Evolutionary conservation across 1,284 basidiomycete species (phyloP), one percentile per base, ranked within the genome.

Genomic region (Heterobasidion parviporum): DNA sequence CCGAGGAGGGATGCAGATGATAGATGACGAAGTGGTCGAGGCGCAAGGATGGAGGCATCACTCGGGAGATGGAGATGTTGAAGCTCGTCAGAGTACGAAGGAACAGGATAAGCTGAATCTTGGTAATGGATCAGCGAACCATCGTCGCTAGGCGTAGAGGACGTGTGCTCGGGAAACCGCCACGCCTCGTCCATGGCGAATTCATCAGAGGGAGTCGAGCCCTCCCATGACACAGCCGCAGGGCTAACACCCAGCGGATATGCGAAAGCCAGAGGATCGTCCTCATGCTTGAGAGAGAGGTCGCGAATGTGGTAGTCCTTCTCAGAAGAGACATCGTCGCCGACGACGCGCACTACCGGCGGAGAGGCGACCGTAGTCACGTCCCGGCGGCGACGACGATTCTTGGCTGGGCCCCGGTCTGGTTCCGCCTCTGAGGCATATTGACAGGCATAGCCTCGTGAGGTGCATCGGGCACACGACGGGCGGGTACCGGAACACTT

Each of bases 401-500:
- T 36, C 41, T 44, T 57, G 5, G 45, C 41, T 26, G 54, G 32
- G 32, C 52, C 53, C 20, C 49, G 4, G n/a, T 56, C 51, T 4
- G 52, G 18, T 26, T 43, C 6, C n/a, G 43, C 16, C 46, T 74
- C 71, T 20, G 66, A 61, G 15, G 66, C 70, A 56, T 76, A 76
- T 50, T 69, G 66, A 63, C 74, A 76, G 18, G 59, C 44, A 60
- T 71, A 70, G 10, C 73, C 74, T n/a, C 72, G 71, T 16, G 67
- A 60, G 5, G 65, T 52, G 58, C 74, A 76, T 34, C 74, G 72
- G 32, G 62, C 59, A 63, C 75, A 77, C 1, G 70, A 59, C 5
- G 74, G 74, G 15, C 69, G 72, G 45, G 66, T 63, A 12, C 75
- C 75, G 50, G 70, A 73, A 65, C 75, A 77, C 75, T 77, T 59